Evolutionary conservation across 306 rosid species (phyloP).

Genomic region (Vigna nakashimae): DNA sequence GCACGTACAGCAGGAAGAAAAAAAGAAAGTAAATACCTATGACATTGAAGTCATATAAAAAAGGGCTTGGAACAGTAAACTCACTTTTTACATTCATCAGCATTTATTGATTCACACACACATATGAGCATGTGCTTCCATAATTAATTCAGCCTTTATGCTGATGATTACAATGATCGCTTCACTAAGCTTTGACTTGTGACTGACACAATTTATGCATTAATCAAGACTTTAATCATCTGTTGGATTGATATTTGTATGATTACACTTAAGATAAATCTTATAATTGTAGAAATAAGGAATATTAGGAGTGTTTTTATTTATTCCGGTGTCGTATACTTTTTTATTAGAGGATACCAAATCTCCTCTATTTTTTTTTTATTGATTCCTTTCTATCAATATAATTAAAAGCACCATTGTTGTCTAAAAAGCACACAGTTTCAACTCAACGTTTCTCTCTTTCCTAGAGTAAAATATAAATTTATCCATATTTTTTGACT

Average conservation of each 20-base stretch:
- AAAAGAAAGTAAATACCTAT: not conserved
- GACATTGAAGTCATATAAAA: not conserved
- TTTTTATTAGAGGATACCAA: no score
- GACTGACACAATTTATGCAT: not conserved
- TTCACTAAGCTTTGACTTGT: not conserved
- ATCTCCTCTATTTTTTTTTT: no score
- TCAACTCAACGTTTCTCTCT: no score
- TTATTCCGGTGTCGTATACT: no score
- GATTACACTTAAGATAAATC: not conserved
- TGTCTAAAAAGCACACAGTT: no score
- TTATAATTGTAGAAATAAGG: no score
- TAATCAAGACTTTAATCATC: conserved; percentile 1
- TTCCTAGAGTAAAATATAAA: not conserved
- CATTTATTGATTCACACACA: not conserved
- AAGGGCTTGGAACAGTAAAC: not conserved
- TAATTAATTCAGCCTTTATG: not conserved
- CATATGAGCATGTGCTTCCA: not conserved
- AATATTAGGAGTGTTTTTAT: no score
- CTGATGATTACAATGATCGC: not conserved
- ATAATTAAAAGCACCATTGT: no score
- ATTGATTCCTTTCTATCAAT: no score
- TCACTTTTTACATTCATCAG: conserved; percentile 7
- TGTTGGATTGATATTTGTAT: conserved; percentile 2
- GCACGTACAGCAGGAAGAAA: not conserved
- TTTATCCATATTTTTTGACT: conserved; percentile 19